Evolutionary conservation across 225 moss, liverwort and hornwort genomes (phyloP), one percentile per base, ranked within the genome.

Genomic region (Asterella californica): DNA sequence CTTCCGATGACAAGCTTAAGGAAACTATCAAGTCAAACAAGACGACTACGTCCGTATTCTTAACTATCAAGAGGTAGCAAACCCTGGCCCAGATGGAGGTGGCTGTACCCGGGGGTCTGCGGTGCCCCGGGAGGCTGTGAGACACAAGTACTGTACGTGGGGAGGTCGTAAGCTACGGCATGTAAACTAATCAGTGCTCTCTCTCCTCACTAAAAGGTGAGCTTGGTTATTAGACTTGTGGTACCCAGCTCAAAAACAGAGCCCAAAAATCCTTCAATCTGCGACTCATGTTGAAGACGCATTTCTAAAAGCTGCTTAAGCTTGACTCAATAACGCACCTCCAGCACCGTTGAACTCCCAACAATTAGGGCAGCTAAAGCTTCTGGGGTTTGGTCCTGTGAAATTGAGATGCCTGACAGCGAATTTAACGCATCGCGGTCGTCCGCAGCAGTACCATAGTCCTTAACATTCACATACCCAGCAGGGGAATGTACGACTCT

Each of bases 301-400:
- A 1, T 12, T 52, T 52, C 52, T 52, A 52, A 12, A 6, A 6
- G 48, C 48, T 48, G 11, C 48, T 52, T 52, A 52, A 17, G 5
- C 4, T 6, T 61, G 52, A 42, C 42, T 27, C 36, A 36, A 15
- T 24, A 29, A 82, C 81, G 72, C 72, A 96, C 96, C 92, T 93
- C 91, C 36, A 91, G 78, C 76, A 93, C 87, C 46, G 92, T 87
- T 42, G 89, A 93, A 62, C 90, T 93, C 74, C 91, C 91, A 72
- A 94, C 91, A 38, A 97, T 87, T 46, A 94, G 90, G 46, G 91
- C 89, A 79, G 91, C 93, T 61, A 97, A 75, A 46, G 94, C 94
- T 87, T 93, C 93, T 52, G 92, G 84, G 21, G 91, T 90, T 75
- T 93, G 83, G 62, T 97, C 96, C 70, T 89, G 90, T 49, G 92